Base-by-base conservation (phyloP, 768 basidiomycete genomes). In the Ephemerocybe angulata region DNA sequence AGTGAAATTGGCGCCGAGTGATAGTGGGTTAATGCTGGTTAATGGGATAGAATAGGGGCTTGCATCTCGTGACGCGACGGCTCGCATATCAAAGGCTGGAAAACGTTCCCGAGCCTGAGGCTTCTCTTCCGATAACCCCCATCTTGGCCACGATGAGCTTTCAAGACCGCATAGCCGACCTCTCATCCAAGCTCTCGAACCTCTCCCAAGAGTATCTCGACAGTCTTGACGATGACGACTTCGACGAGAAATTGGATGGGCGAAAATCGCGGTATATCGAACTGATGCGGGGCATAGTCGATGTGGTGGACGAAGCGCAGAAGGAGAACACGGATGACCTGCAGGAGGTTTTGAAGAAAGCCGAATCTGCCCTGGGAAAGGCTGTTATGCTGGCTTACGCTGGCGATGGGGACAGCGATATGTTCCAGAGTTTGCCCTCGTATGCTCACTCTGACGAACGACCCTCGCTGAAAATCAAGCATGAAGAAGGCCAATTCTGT, bases 371-470 rank as follows among this genome's bases (percentile, higher is more conserved):
- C 7, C 17, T 41, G 5, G 15, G 21, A 17, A 41, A 41, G 17
- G 80, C 81, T 53, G 80, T 84, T 6, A 64, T 87, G 33, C 70
- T 88, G 37, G 85, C 84, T 10, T 85, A 80, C 53, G 80, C 85
- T 19, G 38, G 15, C 5, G 38, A 19, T 5, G 38, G 38, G 7
- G 38, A 41, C 7, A 41, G 15, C 38, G 38, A 13, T 13, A 7
- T 41, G 38, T 41, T 41, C n/a, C 15, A 41, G n/a, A 17, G 15
- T 13, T 41, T 41, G 38, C 15, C 15, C 15, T 41, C 38, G 5
- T 41, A 17, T 19, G 38, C 38, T 7, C 38, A 41, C n/a, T 17
- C 38, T 19, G 38, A 41, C 38, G 10, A 41, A 41, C 38, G 38
- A 19, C 38, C 38, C 38, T 19, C 21, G 38, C 15, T 41, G 38